A percentile compares a stretch with the other conserved stretches of the same genome.
Conservation (phyloP, 1,284 basidiomycete genomes). For the Sanguinoderma infundibulare region DNA sequence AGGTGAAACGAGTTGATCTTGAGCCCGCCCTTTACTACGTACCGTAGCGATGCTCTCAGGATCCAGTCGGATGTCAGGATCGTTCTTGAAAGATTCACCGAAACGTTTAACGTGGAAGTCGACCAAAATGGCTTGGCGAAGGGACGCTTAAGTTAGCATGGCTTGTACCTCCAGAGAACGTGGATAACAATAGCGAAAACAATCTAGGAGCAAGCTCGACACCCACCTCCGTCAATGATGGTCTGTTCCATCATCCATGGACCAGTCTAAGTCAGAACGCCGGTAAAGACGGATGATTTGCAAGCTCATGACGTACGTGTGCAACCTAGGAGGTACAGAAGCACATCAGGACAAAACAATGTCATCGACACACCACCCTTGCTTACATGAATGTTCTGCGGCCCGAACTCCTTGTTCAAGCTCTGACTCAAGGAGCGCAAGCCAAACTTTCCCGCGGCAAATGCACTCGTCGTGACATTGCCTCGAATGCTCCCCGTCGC, state of each 20-base stretch:
- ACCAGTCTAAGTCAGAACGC: neutral
- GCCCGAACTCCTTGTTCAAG: slow-evolving; percentile 79
- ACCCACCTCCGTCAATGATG: slow-evolving; percentile 45
- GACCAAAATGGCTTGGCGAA: slow-evolving; percentile 13
- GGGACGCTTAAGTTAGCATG: slow-evolving; percentile 54
- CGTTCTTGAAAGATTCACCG: slow-evolving; percentile 34
- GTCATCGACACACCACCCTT: neutral
- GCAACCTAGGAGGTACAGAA: slow-evolving; percentile 47
- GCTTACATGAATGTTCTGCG: slow-evolving; percentile 76
- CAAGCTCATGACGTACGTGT: slow-evolving; percentile 51
- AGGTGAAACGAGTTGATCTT: too few species aligned
- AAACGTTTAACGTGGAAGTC: neutral
- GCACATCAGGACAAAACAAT: neutral
- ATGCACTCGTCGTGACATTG: slow-evolving; percentile 65
- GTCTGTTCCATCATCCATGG: too few species aligned
- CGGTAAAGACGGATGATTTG: neutral
- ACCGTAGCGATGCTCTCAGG: slow-evolving; percentile 73
- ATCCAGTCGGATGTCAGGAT: slow-evolving; percentile 52
- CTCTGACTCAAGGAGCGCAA: slow-evolving; percentile 74
- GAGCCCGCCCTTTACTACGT: slow-evolving; percentile 14
- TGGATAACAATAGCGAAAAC: neutral
- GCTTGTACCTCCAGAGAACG: slow-evolving; percentile 18
- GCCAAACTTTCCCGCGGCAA: slow-evolving; percentile 73
- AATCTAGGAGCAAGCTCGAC: too few species aligned
- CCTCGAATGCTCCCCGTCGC: slow-evolving; percentile 74